Evolutionary conservation across 306 rosid species (phyloP).

Genomic region (Vigna trinervia): DNA sequence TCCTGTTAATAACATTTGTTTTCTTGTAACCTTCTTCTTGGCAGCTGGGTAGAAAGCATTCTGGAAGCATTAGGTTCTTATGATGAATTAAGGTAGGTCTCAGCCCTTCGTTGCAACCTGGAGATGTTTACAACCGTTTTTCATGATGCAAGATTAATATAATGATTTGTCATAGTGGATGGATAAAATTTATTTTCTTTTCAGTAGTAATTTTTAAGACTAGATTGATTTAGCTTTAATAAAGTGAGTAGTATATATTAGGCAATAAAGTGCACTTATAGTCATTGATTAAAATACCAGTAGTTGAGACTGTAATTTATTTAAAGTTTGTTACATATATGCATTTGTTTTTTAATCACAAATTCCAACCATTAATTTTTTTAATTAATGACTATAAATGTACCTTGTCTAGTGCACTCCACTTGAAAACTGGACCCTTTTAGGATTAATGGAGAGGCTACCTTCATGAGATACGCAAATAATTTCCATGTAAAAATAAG

Average conservation of each 20-base stretch:
- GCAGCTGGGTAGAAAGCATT: conserved; percentile 95
- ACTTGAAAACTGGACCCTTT: background rate
- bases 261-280: conserved; percentile 7
- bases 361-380: background rate
- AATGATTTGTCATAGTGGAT: conserved; percentile 16
- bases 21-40: conserved; percentile 33
- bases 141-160: conserved; percentile 35
- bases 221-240: background rate
- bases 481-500: conserved; percentile 48
- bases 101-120: conserved; percentile 27
- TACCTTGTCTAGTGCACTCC: background rate
- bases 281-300: background rate
- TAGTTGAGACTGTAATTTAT: conserved; percentile 1
- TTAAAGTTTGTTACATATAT: background rate
- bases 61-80: conserved; percentile 72
- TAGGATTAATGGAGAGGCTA: conserved; percentile 44
- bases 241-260: background rate
- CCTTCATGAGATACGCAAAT: conserved; percentile 24
- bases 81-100: conserved; percentile 54
- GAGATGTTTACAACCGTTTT: conserved; percentile 28
- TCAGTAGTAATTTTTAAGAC: conserved; percentile 25
- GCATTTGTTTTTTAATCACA: background rate
- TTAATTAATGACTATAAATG: conserved; percentile 12
- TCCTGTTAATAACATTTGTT: conserved; percentile 11
- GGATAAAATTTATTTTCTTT: conserved; percentile 18